phyloP scores from a whole-genome alignment of 352 stramenopile species.

The Stramenopiles sp. region DNA sequence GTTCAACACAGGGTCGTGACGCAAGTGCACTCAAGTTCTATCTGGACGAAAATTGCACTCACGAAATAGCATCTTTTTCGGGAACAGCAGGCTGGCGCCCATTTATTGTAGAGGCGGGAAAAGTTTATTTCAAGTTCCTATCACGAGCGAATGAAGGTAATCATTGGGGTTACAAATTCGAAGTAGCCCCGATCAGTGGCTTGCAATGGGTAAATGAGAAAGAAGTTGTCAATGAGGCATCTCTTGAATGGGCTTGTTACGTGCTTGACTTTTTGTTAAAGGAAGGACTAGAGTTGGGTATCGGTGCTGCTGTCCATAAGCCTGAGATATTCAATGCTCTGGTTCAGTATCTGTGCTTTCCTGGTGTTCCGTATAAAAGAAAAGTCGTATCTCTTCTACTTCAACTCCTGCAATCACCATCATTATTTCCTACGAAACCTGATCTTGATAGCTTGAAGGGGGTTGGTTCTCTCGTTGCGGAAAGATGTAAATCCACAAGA shows the following conservation, averaged over 20 bases:
- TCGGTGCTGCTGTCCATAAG: not conserved
- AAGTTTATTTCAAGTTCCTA: too few relatives aligned
- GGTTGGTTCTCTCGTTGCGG: too few relatives aligned
- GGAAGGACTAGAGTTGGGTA: not conserved
- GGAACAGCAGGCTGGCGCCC: too few relatives aligned
- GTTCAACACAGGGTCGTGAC: too few relatives aligned
- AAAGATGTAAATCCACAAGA: too few relatives aligned
- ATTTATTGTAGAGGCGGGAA: too few relatives aligned
- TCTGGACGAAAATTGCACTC: too few relatives aligned
- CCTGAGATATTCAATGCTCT: not conserved
- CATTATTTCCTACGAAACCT: not conserved
- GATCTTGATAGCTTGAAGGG: not conserved
- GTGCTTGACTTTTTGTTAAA: not conserved
- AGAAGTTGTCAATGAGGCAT: not conserved
- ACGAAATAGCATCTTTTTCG: too few relatives aligned
- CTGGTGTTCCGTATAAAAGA: not conserved
- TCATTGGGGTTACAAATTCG: not conserved
- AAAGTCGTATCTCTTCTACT: not conserved
- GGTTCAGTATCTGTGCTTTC: not conserved
- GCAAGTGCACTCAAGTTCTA: too few relatives aligned
- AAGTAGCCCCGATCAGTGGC: not conserved
- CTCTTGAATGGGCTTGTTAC: not conserved
- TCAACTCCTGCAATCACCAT: not conserved
- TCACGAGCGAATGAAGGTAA: too few relatives aligned
- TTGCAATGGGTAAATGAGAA: not conserved